phyloP scores from a whole-genome alignment of 768 basidiomycete genomes.

The Lactarius indigo region DNA sequence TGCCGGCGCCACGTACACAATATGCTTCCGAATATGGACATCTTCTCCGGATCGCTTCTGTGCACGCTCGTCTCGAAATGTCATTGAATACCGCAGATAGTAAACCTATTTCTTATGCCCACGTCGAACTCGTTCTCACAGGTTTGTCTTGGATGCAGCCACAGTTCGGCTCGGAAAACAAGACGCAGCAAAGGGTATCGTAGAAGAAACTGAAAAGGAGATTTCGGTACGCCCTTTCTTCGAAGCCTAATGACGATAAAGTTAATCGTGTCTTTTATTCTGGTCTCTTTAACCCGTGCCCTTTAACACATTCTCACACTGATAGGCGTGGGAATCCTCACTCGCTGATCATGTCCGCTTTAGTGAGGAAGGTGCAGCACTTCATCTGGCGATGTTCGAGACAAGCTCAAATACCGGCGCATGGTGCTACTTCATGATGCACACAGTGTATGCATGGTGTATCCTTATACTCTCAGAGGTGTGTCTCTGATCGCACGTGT shows the following conservation, averaged over 20 bases:
- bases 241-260: neutral
- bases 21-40: slow-evolving; percentile 75
- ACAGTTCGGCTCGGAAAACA: slow-evolving; percentile 2
- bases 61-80: slow-evolving; percentile 59
- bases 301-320: neutral
- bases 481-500: slow-evolving; percentile 31
- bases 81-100: slow-evolving; percentile 46
- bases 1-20: slow-evolving; percentile 55
- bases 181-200: slow-evolving; percentile 3
- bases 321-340: slow-evolving; percentile 59
- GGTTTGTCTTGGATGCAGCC: neutral
- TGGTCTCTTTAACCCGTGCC: neutral
- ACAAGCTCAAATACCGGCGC: slow-evolving; percentile 74
- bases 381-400: slow-evolving; percentile 74
- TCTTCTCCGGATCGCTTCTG: slow-evolving; percentile 62
- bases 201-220: slow-evolving; percentile 21
- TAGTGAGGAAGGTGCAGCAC: slow-evolving; percentile 61
- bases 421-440: slow-evolving; percentile 79
- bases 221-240: slow-evolving; percentile 18
- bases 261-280: neutral
- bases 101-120: slow-evolving; percentile 29
- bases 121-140: slow-evolving; percentile 1
- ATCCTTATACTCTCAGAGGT: slow-evolving; percentile 62
- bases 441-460: slow-evolving; percentile 67
- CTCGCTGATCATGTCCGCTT: slow-evolving; percentile 73